Evolutionary conservation across 306 rosid species (phyloP).

Genomic region (Begonia masoniana): DNA sequence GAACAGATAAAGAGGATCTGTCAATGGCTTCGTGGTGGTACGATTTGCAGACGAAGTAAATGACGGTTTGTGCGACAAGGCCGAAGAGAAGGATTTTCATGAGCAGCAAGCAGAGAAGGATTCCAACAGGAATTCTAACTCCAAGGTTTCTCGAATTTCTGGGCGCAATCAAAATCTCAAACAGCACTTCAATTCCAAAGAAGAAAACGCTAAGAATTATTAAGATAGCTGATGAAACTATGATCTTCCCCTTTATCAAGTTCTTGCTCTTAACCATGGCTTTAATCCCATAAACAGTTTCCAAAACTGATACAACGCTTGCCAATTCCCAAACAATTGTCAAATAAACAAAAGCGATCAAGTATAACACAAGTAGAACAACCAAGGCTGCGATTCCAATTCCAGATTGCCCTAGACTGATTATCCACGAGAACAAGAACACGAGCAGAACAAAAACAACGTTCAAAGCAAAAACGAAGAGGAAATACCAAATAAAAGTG

Average conservation of each 20-base stretch:
- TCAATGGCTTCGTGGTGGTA: constrained; percentile 14
- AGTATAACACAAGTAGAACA: background rate
- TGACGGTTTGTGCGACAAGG: constrained; percentile 16
- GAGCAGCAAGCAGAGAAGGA: constrained; percentile 9
- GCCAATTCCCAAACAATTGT: constrained; percentile 16
- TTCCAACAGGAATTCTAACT: constrained; percentile 1
- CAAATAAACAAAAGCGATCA: constrained; percentile 12
- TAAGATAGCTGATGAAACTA: constrained; percentile 4
- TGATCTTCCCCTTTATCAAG: constrained; percentile 12
- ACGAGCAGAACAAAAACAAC: background rate
- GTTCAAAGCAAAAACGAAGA: constrained; percentile 5
- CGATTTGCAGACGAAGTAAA: constrained; percentile 19
- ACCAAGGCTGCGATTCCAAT: background rate
- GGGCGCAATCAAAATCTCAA: constrained; percentile 4
- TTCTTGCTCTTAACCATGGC: constrained; percentile 17
- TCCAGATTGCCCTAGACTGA: background rate
- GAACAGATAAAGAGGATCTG: constrained; percentile 11
- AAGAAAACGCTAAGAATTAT: background rate
- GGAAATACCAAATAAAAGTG: constrained; percentile 7
- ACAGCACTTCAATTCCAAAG: background rate
- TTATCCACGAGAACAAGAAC: constrained; percentile 1
- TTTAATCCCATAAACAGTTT: constrained; percentile 9
- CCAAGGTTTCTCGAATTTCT: background rate
- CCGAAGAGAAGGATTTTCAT: constrained; percentile 6
- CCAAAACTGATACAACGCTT: constrained; percentile 15